Evolutionary conservation across 2,329 filamentous ascomycete genomes (phyloP), one percentile per base, ranked within the genome.

Genomic region (Diaporthe nobilis): DNA sequence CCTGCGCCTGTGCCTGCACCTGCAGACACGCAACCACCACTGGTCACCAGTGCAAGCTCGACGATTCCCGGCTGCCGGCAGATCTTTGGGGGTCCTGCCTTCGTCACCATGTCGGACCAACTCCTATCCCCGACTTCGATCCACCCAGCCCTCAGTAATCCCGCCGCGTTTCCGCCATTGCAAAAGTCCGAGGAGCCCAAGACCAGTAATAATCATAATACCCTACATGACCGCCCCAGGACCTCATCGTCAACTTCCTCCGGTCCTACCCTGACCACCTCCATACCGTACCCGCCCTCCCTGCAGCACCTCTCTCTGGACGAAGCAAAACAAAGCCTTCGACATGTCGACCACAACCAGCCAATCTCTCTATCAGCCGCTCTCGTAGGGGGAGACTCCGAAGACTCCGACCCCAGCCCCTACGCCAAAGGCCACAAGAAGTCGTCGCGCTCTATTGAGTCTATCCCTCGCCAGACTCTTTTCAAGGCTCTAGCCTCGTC

Each of bases 401-500:
- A 82, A 82, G 76, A 82, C 75, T 79, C 82, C 74, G 77, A 81
- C 75, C 80, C 82, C 77, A 75, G 75, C 37, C 73, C 79, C 34
- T 78, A 81, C 73, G 75, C 78, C 49, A 78, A 77, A 47, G 81
- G 81, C 70, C 88, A 88, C 78, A 86, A 85, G 71, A 89, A 87
- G 82, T 88, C 85, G 83, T 84, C 86, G 22, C 86, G 87, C 44
- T 93, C 92, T 15, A 88, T 90, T 82, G 93, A 94, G 80, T 88
- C 88, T 65, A 87, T 96, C 78, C 94, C 94, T 17, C 92, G 92
- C 78, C 94, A 96, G 85, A 96, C 94, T 74, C 92, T 95, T 81
- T 91, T 96, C 87, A 96, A 97, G 86, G 94, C 94, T 8, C 85
- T 96, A 79, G 93, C 93, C 74, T 95, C 94, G 10, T 77, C 76